phyloP scores from a whole-genome alignment of 2,329 filamentous ascomycete species.

The Colletotrichum paranaense region DNA sequence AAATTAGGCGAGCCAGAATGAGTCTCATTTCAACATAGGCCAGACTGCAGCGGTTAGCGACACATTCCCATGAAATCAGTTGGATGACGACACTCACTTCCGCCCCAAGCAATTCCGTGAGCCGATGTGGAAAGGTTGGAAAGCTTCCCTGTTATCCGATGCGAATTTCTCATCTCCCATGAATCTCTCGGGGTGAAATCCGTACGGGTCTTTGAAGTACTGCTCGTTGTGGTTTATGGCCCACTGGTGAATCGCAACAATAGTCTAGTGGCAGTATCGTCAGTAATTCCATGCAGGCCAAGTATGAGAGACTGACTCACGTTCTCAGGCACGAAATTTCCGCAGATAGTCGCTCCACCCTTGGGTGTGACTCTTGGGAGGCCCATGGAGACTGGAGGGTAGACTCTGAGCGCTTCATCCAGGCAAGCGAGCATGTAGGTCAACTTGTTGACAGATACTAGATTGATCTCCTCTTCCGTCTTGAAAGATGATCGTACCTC shows the following conservation, averaged over 20 bases:
- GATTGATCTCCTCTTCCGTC: conserved; percentile 48
- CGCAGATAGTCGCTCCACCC: conserved; percentile 46
- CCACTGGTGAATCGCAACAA: conserved; percentile 16
- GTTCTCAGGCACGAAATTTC: conserved; percentile 44
- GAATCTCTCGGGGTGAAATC: conserved; percentile 18
- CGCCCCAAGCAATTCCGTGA: background rate
- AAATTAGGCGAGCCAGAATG: conserved; percentile 58
- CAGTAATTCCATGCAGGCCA: background rate
- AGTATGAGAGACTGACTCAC: conserved; percentile 33
- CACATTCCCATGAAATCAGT: background rate
- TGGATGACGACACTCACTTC: background rate
- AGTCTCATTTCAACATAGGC: conserved; percentile 62
- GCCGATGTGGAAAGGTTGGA: conserved; percentile 54
- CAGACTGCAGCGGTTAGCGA: conserved; percentile 46
- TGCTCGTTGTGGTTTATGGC: conserved; percentile 5
- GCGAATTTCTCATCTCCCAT: conserved; percentile 9
- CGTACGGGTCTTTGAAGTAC: conserved; percentile 3
- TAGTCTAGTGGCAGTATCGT: background rate
- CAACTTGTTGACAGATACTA: conserved; percentile 43
- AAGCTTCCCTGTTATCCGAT: conserved; percentile 50
- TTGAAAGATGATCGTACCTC: conserved; percentile 51
- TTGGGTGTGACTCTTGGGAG: conserved; percentile 42
- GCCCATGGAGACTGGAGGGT: conserved; percentile 43
- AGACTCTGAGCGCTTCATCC: conserved; percentile 54
- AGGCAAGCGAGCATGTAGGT: conserved; percentile 52